phyloP scores from a whole-genome alignment of 768 basidiomycete species.

The Termitomyces sp. region DNA sequence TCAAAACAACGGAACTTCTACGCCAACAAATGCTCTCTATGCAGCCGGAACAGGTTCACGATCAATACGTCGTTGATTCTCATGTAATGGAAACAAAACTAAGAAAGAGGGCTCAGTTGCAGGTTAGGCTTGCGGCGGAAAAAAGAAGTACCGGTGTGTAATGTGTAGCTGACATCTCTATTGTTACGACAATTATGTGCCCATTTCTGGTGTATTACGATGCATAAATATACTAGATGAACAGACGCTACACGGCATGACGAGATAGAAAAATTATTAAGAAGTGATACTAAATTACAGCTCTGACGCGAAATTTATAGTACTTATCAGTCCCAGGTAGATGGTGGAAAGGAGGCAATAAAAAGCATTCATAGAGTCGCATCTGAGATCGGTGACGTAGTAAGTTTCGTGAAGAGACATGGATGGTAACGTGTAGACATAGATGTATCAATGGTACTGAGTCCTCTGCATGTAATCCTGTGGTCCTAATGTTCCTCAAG shows the following conservation, averaged over 20 bases:
- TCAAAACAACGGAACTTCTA: slow-evolving; percentile 3
- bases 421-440: slow-evolving; percentile 5
- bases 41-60: neutral
- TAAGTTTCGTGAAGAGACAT: slow-evolving; percentile 13
- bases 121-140: slow-evolving; percentile 40
- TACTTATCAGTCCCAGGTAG: slow-evolving; percentile 2
- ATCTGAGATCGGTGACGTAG: slow-evolving; percentile 9
- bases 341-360: slow-evolving; percentile 3
- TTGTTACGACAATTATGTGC: neutral
- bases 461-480: slow-evolving; percentile 14
- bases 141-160: slow-evolving; percentile 19
- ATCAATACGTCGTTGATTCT: slow-evolving; percentile 11
- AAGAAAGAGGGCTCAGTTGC: slow-evolving; percentile 42
- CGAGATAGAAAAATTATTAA: neutral
- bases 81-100: slow-evolving; percentile 35
- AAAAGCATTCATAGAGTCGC: slow-evolving; percentile 5
- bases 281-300: slow-evolving; percentile 1
- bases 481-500: slow-evolving; percentile 14
- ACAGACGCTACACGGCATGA: neutral
- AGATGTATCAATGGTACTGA: neutral
- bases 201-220: neutral
- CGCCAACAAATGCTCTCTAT: neutral
- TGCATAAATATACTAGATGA: neutral
- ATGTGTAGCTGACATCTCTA: neutral
- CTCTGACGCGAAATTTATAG: neutral